These are phyloP conservation scores for Cladorrhinum sp. DNA, from an alignment of 2,329 filamentous ascomycete genomes.

Conservation along the genomic window DNA sequence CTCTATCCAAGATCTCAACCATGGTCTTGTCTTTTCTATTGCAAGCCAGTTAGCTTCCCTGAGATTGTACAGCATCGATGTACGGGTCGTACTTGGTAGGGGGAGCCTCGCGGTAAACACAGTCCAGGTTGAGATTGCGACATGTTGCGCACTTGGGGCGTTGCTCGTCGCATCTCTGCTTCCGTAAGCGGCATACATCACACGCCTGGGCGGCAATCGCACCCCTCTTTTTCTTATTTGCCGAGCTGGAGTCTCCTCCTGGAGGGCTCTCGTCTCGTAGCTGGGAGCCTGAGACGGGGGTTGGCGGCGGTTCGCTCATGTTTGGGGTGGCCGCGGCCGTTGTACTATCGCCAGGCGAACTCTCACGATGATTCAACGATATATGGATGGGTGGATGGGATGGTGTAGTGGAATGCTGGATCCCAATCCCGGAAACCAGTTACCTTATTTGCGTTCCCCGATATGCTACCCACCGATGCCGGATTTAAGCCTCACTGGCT, in stretches of 20 bases:
- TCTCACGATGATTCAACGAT: not conserved
- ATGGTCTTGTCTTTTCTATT: constrained; percentile 60
- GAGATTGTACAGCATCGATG: not conserved
- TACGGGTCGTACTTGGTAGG: constrained; percentile 57
- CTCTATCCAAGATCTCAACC: constrained; percentile 56
- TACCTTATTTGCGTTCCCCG: too few relatives aligned
- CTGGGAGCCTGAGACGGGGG: constrained; percentile 10
- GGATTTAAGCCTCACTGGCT: not conserved
- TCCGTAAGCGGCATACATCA: constrained; percentile 57
- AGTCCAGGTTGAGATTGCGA: constrained; percentile 54
- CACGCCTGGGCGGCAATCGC: constrained; percentile 55
- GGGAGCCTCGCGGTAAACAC: constrained; percentile 57
- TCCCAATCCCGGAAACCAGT: too few relatives aligned
- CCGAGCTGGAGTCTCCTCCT: constrained; percentile 7
- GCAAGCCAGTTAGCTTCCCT: constrained; percentile 26
- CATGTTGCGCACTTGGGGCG: constrained; percentile 61
- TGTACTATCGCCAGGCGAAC: not conserved
- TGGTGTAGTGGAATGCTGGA: not conserved
- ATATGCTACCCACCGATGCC: not conserved
- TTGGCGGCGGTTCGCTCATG: constrained; percentile 11
- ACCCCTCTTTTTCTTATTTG: constrained; percentile 42
- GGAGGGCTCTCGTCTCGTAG: constrained; percentile 7
- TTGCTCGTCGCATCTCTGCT: constrained; percentile 63
- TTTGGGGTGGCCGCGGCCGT: not conserved
- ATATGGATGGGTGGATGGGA: not conserved